Conservation (phyloP, 73 alveolate genomes). For the Symbiodinium natans region DNA sequence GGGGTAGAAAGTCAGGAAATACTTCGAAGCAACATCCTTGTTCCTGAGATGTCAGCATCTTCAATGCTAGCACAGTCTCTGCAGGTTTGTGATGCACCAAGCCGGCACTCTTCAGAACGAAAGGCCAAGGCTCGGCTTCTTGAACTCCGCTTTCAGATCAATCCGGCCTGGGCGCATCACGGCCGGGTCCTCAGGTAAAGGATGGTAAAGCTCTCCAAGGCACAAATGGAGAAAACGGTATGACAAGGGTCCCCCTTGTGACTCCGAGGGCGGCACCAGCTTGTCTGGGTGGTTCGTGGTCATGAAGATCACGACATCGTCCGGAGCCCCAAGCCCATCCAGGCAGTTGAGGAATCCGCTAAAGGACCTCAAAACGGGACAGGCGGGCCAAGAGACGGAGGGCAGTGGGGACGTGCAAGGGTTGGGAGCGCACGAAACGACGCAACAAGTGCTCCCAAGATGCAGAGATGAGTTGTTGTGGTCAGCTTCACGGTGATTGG, state of each 20-base stretch:
- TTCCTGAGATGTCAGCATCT: conserved; percentile 7
- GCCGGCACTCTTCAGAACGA: too few relatives aligned
- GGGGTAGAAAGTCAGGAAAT: conserved; percentile 71
- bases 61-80: too few relatives aligned
- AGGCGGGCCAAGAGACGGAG: too few relatives aligned
- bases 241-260: too few relatives aligned
- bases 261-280: conserved; percentile 6
- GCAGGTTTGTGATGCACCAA: too few relatives aligned
- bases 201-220: too few relatives aligned
- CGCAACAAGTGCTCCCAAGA: background rate
- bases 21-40: conserved; percentile 67
- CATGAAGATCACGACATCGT: conserved; percentile 65
- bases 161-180: conserved; percentile 78
- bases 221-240: too few relatives aligned
- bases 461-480: conserved; percentile 72
- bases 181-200: conserved; percentile 39
- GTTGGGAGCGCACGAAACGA: too few relatives aligned
- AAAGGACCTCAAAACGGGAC: conserved; percentile 40
- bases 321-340: conserved; percentile 79
- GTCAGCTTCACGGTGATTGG: conserved; percentile 77
- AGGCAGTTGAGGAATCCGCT: conserved; percentile 81
- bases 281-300: conserved; percentile 78
- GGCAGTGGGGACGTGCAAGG: too few relatives aligned
- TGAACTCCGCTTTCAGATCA: conserved; percentile 82
- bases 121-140: conserved; percentile 36